Conservation (phyloP, 805 yeast genomes). For the Grigorovia yakushimaensis region DNA sequence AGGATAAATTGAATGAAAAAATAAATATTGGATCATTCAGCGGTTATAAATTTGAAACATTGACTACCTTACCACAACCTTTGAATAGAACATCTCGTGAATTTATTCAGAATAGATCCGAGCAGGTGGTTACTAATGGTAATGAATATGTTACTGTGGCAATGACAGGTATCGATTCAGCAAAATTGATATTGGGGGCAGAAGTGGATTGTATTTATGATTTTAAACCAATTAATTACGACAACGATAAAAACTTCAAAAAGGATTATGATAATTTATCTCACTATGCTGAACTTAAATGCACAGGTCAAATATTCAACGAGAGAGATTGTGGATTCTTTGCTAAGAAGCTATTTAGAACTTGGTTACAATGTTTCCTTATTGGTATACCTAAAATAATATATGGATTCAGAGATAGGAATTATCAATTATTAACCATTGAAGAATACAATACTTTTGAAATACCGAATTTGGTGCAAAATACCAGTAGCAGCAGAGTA, state of each 20-base stretch:
- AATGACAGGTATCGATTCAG: conserved; percentile 70
- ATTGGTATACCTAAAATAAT: conserved; percentile 71
- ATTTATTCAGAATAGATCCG: conserved; percentile 55
- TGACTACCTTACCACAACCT: conserved; percentile 68
- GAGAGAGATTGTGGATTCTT: conserved; percentile 52
- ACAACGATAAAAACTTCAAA: background rate
- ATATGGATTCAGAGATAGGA: conserved; percentile 80
- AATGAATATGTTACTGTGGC: conserved; percentile 78
- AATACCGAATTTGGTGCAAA: conserved; percentile 51
- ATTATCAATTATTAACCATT: conserved; percentile 47
- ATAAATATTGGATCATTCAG: conserved; percentile 38
- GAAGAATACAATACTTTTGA: conserved; percentile 74
- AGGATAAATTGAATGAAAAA: background rate
- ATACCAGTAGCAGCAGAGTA: background rate
- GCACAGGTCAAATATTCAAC: conserved; percentile 46
- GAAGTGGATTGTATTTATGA: conserved; percentile 94
- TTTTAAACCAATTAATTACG: conserved; percentile 32
- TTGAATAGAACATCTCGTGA: conserved; percentile 58
- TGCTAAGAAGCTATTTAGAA: conserved; percentile 64
- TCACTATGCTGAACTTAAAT: conserved; percentile 83
- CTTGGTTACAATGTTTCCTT: conserved; percentile 94
- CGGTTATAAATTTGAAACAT: conserved; percentile 81
- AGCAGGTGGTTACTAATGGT: conserved; percentile 51
- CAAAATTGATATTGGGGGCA: conserved; percentile 66
- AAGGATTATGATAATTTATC: conserved; percentile 35